A percentile compares a stretch with the other conserved stretches of the same genome.
These are phyloP conservation scores for Phyllosticta paracitricarpa DNA, from an alignment of 2,329 filamentous ascomycete species.

Conservation along the genomic window DNA sequence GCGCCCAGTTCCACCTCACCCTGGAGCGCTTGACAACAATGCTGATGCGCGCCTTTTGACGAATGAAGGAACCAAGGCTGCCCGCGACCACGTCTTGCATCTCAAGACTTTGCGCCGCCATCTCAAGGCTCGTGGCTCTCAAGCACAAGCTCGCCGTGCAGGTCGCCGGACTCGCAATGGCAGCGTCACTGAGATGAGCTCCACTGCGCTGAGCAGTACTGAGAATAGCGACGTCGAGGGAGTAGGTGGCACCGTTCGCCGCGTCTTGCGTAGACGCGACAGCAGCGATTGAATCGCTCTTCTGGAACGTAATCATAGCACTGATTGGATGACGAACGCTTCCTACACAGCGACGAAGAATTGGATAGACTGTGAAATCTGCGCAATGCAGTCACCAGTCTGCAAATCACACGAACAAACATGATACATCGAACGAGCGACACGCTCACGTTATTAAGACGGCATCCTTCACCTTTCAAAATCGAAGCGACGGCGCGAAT, in stretches of 20 bases:
- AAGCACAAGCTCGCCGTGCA: conserved; percentile 4
- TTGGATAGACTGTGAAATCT: background rate
- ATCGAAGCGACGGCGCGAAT: background rate
- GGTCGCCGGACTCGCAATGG: conserved; percentile 2
- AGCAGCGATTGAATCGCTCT: background rate
- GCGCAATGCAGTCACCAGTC: background rate
- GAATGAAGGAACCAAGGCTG: conserved; percentile 14
- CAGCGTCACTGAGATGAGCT: background rate
- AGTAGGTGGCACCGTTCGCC: background rate
- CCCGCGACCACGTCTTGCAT: conserved; percentile 5
- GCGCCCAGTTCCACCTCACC: conserved; percentile 18
- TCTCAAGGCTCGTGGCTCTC: conserved; percentile 4
- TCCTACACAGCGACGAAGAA: background rate
- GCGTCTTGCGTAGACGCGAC: conserved; percentile 2
- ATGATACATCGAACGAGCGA: background rate
- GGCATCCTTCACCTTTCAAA: background rate
- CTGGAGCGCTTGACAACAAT: conserved; percentile 20
- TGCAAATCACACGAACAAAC: conserved; percentile 2
- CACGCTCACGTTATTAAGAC: background rate
- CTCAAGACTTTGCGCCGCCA: conserved; percentile 6
- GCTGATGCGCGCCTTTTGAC: conserved; percentile 18
- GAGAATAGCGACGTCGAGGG: conserved; percentile 6
- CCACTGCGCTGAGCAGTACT: background rate
- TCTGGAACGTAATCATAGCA: background rate
- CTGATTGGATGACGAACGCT: background rate